These are phyloP conservation scores for Candida albicans DNA, from an alignment of 1,139 yeast genomes.

Conservation along the genomic window DNA sequence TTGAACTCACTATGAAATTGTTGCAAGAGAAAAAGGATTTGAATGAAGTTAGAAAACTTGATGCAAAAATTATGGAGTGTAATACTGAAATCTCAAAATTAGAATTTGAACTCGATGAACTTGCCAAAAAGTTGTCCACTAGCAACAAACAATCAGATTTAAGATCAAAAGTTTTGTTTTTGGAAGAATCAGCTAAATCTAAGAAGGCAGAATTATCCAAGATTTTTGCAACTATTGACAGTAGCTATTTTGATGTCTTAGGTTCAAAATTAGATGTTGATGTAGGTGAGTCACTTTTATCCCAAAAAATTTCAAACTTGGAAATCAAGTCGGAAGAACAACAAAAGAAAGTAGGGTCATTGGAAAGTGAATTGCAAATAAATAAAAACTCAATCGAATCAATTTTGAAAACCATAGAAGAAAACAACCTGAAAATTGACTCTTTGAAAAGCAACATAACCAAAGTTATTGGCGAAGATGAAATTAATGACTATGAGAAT, in stretches of 20 bases:
- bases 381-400: conserved; percentile 9
- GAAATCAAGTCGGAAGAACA: conserved; percentile 12
- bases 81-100: conserved; percentile 39
- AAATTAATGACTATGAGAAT: conserved; percentile 50
- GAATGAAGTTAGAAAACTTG: conserved; percentile 31
- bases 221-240: conserved; percentile 8
- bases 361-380: conserved; percentile 14
- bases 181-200: conserved; percentile 35
- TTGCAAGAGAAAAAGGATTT: conserved; percentile 26
- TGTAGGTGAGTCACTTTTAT: conserved; percentile 21
- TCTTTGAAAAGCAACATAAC: conserved; percentile 22
- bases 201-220: conserved; percentile 24
- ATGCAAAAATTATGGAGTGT: conserved; percentile 37
- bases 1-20: conserved; percentile 33
- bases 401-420: conserved; percentile 10
- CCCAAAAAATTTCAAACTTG: conserved; percentile 13
- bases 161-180: conserved; percentile 49
- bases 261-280: conserved; percentile 24
- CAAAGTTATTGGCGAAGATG: conserved; percentile 39
- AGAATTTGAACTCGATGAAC: conserved; percentile 56
- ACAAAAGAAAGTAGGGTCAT: conserved; percentile 11
- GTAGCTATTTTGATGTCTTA: conserved; percentile 11
- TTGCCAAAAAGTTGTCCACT: conserved; percentile 49
- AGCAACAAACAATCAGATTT: conserved; percentile 61
- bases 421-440: conserved; percentile 19